Base-by-base conservation (phyloP, 2,329 filamentous ascomycete species). In the Fusarium clavum region DNA sequence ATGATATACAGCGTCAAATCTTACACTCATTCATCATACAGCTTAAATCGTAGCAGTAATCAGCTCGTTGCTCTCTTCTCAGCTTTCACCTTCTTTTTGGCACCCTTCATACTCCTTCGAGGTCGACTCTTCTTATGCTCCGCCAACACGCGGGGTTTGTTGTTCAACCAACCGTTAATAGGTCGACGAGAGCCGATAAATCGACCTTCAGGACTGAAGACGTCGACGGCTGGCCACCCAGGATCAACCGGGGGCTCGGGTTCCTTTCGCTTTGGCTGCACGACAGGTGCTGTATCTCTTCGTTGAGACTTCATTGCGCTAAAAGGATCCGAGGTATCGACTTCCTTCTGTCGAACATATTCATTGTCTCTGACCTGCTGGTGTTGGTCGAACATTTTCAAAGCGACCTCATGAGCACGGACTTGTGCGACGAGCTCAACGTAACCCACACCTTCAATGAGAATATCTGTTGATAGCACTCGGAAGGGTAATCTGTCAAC, bases 391-490 rank as follows among this genome's bases (percentile, higher is more conserved):
- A 69, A 29, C 30, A 40, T 24, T 13, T 60, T 69, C 10, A 64
- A 51, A 38, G 78, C 67, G 25, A 76, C 47, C 61, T 85, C 82
- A 75, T 80, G 86, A 18, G 85, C 87, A 53, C 95, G 88, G 12
- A 97, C 88, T 80, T 99, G 95, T 5, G 91, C 91, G 1, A 90
- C 90, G 43, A 99, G 80, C 80, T 99, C 96, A 4, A 99, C 87
- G 92, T 97, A 99, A 10, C 96, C 96, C 27, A 94, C 91, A 3
- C 96, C 94, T 78, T 98, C 95, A 52, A 99, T 90, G 16, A 99
- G 83, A 25, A 99, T 89, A 77, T 99, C 97, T 1, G 91, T 87
- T 11, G 91, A 89, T 64, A 96, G 85, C 4, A 98, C 89, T 16
- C 88, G 87, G 79, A 94, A 99, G 0, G 94, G 93, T 7, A 98